These are phyloP conservation scores for Annona cherimola DNA, from an alignment of 164 flowering plant genomes.

Conservation along the genomic window DNA sequence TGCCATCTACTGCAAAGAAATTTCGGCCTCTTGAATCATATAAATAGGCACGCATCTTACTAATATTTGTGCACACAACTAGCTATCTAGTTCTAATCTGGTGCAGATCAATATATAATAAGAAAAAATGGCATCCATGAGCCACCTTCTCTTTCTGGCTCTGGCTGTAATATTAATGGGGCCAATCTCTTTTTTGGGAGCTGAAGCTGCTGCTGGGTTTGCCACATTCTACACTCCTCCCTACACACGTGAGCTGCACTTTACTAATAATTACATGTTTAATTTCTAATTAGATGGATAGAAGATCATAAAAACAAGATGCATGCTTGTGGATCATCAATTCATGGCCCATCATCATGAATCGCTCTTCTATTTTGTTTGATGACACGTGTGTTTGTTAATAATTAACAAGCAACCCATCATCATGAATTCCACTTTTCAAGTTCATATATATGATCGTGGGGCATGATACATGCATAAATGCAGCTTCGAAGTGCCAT, in stretches of 20 bases:
- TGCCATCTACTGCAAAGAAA: background rate
- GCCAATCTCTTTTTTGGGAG: slow-evolving; percentile 12
- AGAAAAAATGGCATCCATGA: slow-evolving; percentile 1
- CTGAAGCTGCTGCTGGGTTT: slow-evolving; percentile 18
- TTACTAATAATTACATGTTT: too few species aligned
- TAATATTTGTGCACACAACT: background rate
- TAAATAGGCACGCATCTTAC: background rate
- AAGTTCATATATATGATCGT: too few species aligned
- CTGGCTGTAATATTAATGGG: background rate
- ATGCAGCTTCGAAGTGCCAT: slow-evolving; percentile 17
- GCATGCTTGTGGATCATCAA: too few species aligned
- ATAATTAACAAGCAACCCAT: too few species aligned
- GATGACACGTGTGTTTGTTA: too few species aligned
- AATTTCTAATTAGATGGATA: too few species aligned
- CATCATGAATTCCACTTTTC: too few species aligned
- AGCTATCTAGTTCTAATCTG: background rate
- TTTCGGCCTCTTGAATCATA: background rate
- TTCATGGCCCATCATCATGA: too few species aligned
- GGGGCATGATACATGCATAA: background rate
- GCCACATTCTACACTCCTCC: slow-evolving; percentile 31
- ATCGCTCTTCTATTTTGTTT: too few species aligned
- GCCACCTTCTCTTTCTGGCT: slow-evolving; percentile 2
- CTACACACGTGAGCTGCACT: slow-evolving; percentile 29
- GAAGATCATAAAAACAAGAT: too few species aligned
- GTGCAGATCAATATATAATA: too few species aligned